phyloP scores from a whole-genome alignment of 768 basidiomycete genomes.

The Lactarius hatsudake region DNA sequence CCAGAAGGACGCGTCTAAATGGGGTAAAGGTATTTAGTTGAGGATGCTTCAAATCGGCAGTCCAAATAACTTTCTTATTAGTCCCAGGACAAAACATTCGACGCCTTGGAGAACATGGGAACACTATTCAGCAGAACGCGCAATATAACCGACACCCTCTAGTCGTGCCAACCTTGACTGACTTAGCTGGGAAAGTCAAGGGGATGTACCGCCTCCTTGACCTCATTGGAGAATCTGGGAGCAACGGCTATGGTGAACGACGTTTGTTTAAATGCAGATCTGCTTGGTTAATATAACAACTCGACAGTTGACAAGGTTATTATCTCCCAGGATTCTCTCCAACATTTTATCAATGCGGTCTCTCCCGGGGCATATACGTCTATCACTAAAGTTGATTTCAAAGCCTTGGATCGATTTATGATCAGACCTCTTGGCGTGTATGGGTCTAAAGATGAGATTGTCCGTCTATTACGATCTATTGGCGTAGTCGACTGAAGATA shows the following conservation, averaged over 20 bases:
- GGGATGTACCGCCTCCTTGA: constrained; percentile 56
- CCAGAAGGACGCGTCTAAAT: neutral
- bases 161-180: neutral
- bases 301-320: constrained; percentile 57
- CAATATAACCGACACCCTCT: neutral
- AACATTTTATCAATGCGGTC: constrained; percentile 47
- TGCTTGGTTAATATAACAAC: neutral
- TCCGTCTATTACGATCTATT: constrained; percentile 41
- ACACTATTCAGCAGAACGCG: neutral
- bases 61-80: neutral
- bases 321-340: constrained; percentile 51
- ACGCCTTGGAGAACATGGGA: neutral
- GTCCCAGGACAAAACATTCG: neutral
- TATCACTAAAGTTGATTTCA: constrained; percentile 56
- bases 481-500: constrained; percentile 38
- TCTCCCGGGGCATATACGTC: constrained; percentile 51
- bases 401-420: constrained; percentile 42
- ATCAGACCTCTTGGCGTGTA: constrained; percentile 58
- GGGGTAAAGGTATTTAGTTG: constrained; percentile 1
- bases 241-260: constrained; percentile 47
- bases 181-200: constrained; percentile 31
- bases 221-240: constrained; percentile 49
- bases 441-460: constrained; percentile 51
- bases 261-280: neutral
- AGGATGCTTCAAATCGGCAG: no score